phyloP scores from a whole-genome alignment of 345 rosid species.

The Passiflora organensis region DNA sequence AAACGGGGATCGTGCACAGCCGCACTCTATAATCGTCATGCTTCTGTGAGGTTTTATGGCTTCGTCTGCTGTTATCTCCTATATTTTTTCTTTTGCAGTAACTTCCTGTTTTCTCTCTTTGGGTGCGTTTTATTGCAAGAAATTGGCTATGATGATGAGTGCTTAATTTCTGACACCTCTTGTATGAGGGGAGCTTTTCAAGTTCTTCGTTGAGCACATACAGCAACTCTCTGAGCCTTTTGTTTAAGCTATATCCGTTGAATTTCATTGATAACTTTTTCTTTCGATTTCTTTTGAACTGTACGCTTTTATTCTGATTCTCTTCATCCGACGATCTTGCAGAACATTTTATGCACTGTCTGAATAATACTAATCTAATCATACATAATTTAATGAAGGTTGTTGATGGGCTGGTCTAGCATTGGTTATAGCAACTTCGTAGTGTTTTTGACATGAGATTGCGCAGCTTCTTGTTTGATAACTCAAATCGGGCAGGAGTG shows the following conservation, averaged over 20 bases:
- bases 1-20: background rate
- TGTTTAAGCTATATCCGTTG: background rate
- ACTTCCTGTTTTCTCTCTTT: background rate
- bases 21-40: background rate
- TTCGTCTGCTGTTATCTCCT: no score
- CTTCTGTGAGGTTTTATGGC: no score
- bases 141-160: conserved; percentile 36
- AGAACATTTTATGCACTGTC: no score
- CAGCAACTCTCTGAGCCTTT: conserved; percentile 48
- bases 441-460: conserved; percentile 38
- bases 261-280: no score
- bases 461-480: conserved; percentile 52
- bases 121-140: background rate
- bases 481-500: conserved; percentile 6
- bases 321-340: no score
- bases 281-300: no score
- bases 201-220: conserved; percentile 48
- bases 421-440: no score
- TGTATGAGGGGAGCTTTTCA: conserved; percentile 41
- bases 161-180: conserved; percentile 57
- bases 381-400: no score
- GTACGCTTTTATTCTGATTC: no score
- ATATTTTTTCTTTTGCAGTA: background rate
- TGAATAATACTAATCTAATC: no score
- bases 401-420: background rate